phyloP scores from a whole-genome alignment of 2,329 filamentous ascomycete species.

The Magnaporthales sp. region DNA sequence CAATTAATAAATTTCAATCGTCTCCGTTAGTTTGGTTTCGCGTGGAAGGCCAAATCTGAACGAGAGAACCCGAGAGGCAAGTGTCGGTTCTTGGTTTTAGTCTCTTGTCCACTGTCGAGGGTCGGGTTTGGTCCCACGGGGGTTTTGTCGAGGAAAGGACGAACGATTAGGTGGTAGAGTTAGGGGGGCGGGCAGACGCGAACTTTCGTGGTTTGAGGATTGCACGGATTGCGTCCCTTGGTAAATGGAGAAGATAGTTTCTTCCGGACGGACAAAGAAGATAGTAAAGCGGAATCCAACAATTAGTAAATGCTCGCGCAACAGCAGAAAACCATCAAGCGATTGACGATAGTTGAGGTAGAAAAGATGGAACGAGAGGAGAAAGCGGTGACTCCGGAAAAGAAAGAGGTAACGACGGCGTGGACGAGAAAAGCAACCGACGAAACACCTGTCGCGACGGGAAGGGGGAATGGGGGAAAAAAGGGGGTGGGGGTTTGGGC shows the following conservation, averaged over 20 bases:
- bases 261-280: not conserved
- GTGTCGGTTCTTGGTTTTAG: not conserved
- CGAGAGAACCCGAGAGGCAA: not conserved
- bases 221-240: conserved; percentile 7
- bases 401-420: conserved; percentile 4
- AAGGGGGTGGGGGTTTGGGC: not conserved
- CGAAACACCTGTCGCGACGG: not conserved
- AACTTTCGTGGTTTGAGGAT: not conserved
- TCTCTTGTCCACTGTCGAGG: not conserved
- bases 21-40: not conserved
- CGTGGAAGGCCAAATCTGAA: not conserved
- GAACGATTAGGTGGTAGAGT: not conserved
- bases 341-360: not conserved
- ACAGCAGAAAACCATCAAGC: not conserved
- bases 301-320: conserved; percentile 6
- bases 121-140: not conserved
- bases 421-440: conserved; percentile 10
- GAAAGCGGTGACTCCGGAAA: conserved; percentile 9
- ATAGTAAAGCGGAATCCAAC: not conserved
- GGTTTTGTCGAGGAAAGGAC: not conserved
- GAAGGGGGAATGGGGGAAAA: not conserved
- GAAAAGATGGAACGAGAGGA: conserved; percentile 7
- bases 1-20: not conserved
- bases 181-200: not conserved
- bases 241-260: not conserved